phyloP scores from a whole-genome alignment of 2,329 filamentous ascomycete species.

The Colletotrichum abscissum region DNA sequence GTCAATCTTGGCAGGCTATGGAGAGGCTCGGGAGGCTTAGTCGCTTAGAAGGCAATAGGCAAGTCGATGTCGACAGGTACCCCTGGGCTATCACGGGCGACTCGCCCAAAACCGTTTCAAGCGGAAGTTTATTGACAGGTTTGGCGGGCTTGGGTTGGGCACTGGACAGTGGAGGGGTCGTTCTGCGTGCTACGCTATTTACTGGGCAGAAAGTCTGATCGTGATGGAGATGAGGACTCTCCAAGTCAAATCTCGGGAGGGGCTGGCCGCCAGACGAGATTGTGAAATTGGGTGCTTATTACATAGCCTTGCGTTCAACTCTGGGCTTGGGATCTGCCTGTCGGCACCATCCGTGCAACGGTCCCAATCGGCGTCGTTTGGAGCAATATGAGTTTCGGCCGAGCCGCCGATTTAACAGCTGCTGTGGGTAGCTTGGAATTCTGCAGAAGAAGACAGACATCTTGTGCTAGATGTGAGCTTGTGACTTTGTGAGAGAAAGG shows the following conservation, averaged over 20 bases:
- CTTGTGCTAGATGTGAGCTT: too few relatives aligned
- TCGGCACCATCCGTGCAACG: slow-evolving; percentile 15
- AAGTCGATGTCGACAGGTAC: neutral
- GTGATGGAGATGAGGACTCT: neutral
- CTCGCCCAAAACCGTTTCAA: slow-evolving; percentile 24
- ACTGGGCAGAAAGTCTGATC: neutral
- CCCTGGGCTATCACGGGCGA: neutral
- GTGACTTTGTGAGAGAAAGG: neutral
- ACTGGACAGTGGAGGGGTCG: neutral
- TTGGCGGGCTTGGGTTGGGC: neutral
- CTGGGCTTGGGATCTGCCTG: neutral
- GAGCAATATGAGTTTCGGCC: slow-evolving; percentile 17
- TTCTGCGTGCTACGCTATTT: neutral
- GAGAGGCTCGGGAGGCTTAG: neutral
- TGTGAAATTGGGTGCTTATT: neutral
- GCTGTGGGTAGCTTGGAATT: neutral
- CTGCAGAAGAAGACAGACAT: neutral
- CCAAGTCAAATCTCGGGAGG: neutral
- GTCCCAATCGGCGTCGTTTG: neutral
- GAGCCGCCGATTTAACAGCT: neutral
- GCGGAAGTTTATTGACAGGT: slow-evolving; percentile 23
- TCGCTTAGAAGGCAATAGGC: neutral
- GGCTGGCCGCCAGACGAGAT: too few relatives aligned
- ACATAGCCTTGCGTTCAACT: neutral
- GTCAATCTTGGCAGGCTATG: neutral